Evolutionary conservation across 345 rosid species (phyloP), one percentile per base, ranked within the genome.

Genomic region (Citropsis articulata): DNA sequence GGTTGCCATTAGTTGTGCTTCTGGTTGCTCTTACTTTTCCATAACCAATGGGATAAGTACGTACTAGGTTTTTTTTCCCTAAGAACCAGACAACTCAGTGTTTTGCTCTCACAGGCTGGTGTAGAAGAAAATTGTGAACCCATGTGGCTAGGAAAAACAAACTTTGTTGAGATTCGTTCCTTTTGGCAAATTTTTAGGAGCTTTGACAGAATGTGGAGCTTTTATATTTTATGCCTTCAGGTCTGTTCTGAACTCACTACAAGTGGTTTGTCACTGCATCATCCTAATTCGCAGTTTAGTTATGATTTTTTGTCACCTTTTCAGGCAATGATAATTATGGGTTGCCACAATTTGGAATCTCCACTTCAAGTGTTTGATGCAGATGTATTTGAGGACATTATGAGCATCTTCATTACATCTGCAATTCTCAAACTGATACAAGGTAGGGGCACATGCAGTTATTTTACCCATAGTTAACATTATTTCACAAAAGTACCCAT

Each of bases 121-220:
- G 25, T 33, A 50, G 91, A 86, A 77, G 89, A 87, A 79, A 84
- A 64, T 59, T 79, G 18, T 25, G 83, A 87, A 81, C 71, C 71
- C 82, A 90, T 82, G 75, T 93, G 99, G 99, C 74, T 91, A 55
- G 98, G 98, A 78, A 93, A 95, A 90, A 90, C 92, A 77, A 92
- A 95, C 81, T 95, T 92, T 88, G 94, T 91, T 66, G 99, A 95
- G 91, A 89, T 84, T 53, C 99, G 92, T 76, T 92, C 99, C 30
- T 91, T 95, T 82, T 95, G 98, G 99, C 99, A 95, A 81, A 89
- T 95, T 78, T 95, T 92, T 81, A 85, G 99, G 83, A 93, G 99
- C 89, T 95, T 95, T 86, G 98, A 92, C 80, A 87, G 99, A 84
- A 91, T 93, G 97, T 95, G 99, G 99, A 89, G 87, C 78, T 92